Base-by-base conservation (phyloP, 148 eudicot species). In the Salicornia ramosissima region DNA sequence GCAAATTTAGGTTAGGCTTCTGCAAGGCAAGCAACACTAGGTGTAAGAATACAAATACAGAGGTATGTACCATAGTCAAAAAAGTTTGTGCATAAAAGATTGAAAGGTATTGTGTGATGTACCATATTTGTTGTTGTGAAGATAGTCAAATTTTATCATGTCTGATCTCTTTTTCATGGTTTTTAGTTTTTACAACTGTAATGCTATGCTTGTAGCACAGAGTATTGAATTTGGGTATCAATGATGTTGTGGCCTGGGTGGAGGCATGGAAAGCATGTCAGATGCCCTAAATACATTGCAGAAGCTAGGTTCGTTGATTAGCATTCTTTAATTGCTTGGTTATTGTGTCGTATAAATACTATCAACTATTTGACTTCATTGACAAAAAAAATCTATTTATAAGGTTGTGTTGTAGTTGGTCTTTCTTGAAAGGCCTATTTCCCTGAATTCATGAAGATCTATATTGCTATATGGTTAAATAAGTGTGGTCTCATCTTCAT, bases 211-310 rank as follows among this genome's bases (percentile, higher is more conserved):
- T 56, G 98, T 96, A 28, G 90, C 98, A 58, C 98, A 94, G 74
- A 90, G 88, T 78, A 94, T 94, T 69, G 95, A 90, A 73, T 80
- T n/a, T 94, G 83, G 98, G 98, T 71, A 79, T 84, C 83, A 94
- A 90, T 74, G 97, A 94, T 78, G 76, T 94, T 67, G 98, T 94
- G 69, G 92, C n/a, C n/a, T 94, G 66, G 90, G 97, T 57, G 98
- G 98, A 81, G 98, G 98, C 76, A 94, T 94, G 98, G 98, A 94
- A 72, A 94, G 97, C 92, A 94, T 94, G 98, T 94, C 98, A 36
- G 90, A 94, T 71, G 89, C 75, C 61, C 97, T 10, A 94, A 94
- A 79, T 94, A 94, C 71, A 56, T 94, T 63, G 89, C 97, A 33
- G 92, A 94, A 75, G 89, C 96, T 61, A 94, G 98, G 97, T 93